A percentile compares a stretch with the other conserved stretches of the same genome.
These are phyloP conservation scores for Elymus sibiricus DNA, from an alignment of 176 grass and related monocot species.

Conservation along the genomic window DNA sequence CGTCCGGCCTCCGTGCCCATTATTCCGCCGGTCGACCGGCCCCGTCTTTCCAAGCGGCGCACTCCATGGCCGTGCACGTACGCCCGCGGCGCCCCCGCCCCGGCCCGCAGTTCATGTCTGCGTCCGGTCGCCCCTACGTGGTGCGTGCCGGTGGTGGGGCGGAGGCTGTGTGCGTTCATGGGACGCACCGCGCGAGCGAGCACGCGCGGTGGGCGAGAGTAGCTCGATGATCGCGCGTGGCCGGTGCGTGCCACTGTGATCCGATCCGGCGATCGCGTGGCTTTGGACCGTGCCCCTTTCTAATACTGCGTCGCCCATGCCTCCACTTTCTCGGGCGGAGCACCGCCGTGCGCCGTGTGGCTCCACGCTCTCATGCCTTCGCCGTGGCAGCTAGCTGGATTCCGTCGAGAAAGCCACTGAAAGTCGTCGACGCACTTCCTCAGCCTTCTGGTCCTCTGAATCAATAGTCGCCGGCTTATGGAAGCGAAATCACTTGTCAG, in stretches of 20 bases:
- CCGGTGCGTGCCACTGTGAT: neutral
- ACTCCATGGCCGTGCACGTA: conserved; percentile 27
- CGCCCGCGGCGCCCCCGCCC: neutral
- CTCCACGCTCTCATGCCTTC: conserved; percentile 19
- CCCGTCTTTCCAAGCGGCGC: conserved; percentile 39
- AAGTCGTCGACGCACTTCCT: neutral
- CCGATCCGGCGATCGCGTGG: neutral
- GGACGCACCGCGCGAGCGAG: neutral
- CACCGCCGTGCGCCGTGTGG: neutral
- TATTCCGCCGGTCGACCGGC: neutral
- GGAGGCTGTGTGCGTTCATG: neutral
- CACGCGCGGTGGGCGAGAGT: neutral
- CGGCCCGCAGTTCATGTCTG: neutral
- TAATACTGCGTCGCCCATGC: conserved; percentile 47
- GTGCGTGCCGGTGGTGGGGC: neutral
- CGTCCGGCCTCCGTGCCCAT: conserved; percentile 2
- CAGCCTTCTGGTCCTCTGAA: neutral
- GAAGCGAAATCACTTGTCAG: neutral
- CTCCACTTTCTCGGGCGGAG: conserved; percentile 42
- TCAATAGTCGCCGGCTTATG: neutral
- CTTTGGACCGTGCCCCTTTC: neutral
- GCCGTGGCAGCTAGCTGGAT: conserved; percentile 16
- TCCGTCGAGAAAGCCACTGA: neutral
- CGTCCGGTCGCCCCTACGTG: neutral
- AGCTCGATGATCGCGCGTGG: neutral